phyloP scores from a whole-genome alignment of 2,329 filamentous ascomycete species.

The Scedosporium apiospermum region DNA sequence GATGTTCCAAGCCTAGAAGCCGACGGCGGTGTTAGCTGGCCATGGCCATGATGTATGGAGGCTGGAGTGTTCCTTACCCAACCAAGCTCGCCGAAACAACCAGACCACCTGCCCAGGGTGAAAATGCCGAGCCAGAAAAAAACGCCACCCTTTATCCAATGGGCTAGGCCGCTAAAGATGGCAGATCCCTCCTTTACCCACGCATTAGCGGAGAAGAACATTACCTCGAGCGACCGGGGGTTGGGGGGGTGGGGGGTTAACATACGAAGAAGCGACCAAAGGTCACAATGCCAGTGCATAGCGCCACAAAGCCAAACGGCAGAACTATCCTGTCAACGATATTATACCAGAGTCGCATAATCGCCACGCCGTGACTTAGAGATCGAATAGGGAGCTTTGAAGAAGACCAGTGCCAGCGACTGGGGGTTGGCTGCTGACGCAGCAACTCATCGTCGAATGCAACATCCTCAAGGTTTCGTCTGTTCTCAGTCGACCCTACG shows the following conservation, averaged over 20 bases:
- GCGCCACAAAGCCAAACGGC: slow-evolving; percentile 63
- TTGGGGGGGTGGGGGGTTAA: slow-evolving; percentile 13
- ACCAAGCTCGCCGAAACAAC: slow-evolving; percentile 79
- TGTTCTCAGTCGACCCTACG: slow-evolving; percentile 29
- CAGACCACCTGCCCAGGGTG: slow-evolving; percentile 81
- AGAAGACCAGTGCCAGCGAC: background rate
- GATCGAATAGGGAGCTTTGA: slow-evolving; percentile 1
- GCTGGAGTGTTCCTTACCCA: slow-evolving; percentile 46
- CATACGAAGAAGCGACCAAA: slow-evolving; percentile 80
- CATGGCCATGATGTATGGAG: background rate
- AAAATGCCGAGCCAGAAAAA: slow-evolving; percentile 91
- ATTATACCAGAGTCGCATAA: slow-evolving; percentile 46
- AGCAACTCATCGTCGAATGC: slow-evolving; percentile 11
- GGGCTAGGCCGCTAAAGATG: slow-evolving; percentile 79
- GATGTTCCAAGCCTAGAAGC: slow-evolving; percentile 67
- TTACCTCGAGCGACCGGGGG: background rate
- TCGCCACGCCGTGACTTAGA: slow-evolving; percentile 39
- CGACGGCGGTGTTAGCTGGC: slow-evolving; percentile 8
- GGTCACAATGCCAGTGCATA: slow-evolving; percentile 64
- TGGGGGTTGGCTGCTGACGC: background rate
- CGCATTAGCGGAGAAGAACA: background rate
- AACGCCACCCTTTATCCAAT: slow-evolving; percentile 89
- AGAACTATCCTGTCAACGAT: slow-evolving; percentile 69
- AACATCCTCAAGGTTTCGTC: slow-evolving; percentile 31
- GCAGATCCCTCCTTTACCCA: slow-evolving; percentile 47